phyloP scores from a whole-genome alignment of 768 basidiomycete species.

The Trametes maxima region DNA sequence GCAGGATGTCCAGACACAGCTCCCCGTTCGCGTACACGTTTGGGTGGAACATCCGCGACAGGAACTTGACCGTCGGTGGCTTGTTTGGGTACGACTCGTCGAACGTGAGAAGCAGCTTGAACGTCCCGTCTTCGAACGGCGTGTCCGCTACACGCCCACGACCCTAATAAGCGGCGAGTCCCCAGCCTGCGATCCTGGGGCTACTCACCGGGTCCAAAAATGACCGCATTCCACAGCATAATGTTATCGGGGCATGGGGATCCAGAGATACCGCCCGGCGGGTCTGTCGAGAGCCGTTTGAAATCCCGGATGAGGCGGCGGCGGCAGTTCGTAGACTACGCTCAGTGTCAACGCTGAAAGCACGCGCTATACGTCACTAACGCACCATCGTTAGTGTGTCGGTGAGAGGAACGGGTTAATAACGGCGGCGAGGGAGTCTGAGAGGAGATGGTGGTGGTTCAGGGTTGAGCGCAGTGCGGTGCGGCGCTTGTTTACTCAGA shows the following conservation, averaged over 20 bases:
- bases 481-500: conserved; percentile 6
- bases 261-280: conserved; percentile 94
- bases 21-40: conserved; percentile 99
- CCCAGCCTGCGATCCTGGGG: background rate
- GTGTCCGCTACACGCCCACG: conserved; percentile 73
- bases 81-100: conserved; percentile 99
- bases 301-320: conserved; percentile 98
- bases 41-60: conserved; percentile 98
- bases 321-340: conserved; percentile 89
- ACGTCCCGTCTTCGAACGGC: conserved; percentile 98
- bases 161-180: background rate
- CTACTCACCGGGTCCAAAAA: conserved; percentile 91
- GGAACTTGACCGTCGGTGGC: conserved; percentile 95
- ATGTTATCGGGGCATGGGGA: conserved; percentile 98
- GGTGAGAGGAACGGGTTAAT: background rate
- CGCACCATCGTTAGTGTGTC: background rate
- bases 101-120: conserved; percentile 93
- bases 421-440: background rate
- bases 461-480: conserved; percentile 13
- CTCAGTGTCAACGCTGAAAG: background rate
- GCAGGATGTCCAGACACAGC: conserved; percentile 96
- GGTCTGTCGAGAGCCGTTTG: conserved; percentile 92
- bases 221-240: conserved; percentile 99
- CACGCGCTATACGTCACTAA: background rate
- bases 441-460: conserved; percentile 12